A percentile compares a stretch with the other conserved stretches of the same genome.
Evolutionary conservation across 441 rosid species (phyloP).

Genomic region (Pelargonium myrrhifolium): DNA sequence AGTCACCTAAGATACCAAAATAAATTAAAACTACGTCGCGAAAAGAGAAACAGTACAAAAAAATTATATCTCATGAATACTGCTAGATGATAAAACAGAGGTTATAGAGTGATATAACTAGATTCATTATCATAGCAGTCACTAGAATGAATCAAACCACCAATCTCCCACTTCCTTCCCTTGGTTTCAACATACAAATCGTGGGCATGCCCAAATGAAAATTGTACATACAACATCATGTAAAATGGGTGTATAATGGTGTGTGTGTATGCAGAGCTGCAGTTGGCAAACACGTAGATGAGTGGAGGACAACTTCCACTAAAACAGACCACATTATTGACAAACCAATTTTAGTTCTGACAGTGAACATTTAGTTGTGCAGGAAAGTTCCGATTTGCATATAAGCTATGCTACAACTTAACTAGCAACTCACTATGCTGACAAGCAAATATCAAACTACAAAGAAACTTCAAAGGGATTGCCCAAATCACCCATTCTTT

Average conservation of each 20-base stretch:
- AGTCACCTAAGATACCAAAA: conserved; percentile 49
- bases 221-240: too few species aligned
- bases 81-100: background rate
- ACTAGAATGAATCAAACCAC: too few species aligned
- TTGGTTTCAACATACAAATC: too few species aligned
- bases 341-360: background rate
- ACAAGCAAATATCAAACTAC: background rate
- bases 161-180: too few species aligned
- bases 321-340: background rate
- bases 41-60: background rate
- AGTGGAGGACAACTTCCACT: background rate
- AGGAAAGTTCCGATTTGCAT: background rate
- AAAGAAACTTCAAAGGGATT: too few species aligned
- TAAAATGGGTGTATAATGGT: background rate
- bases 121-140: too few species aligned
- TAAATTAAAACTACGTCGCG: background rate
- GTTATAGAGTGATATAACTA: too few species aligned
- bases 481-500: background rate
- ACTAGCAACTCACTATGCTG: background rate
- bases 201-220: too few species aligned
- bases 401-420: background rate
- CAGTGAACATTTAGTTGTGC: background rate
- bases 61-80: background rate
- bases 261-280: background rate
- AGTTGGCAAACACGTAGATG: background rate